Conservation (phyloP, 495 filamentous ascomycete genomes). For the Lophium mytilinum region DNA sequence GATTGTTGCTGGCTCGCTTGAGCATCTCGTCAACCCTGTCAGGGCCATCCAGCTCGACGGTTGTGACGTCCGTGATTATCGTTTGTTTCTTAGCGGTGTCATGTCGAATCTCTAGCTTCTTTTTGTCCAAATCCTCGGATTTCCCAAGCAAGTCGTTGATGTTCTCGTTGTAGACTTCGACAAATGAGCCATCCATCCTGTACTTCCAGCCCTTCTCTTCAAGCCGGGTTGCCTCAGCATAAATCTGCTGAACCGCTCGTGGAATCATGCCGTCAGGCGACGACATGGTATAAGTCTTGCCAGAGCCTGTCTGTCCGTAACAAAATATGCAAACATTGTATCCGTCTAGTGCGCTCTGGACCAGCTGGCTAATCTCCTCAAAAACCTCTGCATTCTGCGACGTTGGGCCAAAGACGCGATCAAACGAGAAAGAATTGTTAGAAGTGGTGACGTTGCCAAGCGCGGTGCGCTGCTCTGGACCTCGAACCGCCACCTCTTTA, state of each 20-base stretch:
- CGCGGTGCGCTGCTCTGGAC: slow-evolving; percentile 75
- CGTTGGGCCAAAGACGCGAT: slow-evolving; percentile 78
- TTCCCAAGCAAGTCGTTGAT: slow-evolving; percentile 85
- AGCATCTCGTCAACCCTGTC: slow-evolving; percentile 74
- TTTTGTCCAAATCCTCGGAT: slow-evolving; percentile 67
- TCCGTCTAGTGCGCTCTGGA: slow-evolving; percentile 91
- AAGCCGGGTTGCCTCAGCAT: slow-evolving; percentile 70
- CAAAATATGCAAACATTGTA: slow-evolving; percentile 99
- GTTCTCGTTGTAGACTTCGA: slow-evolving; percentile 99
- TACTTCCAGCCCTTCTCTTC: slow-evolving; percentile 92
- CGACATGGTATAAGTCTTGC: slow-evolving; percentile 96
- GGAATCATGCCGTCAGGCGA: slow-evolving; percentile 92
- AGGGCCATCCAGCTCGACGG: slow-evolving; percentile 67
- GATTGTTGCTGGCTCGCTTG: slow-evolving; percentile 67
- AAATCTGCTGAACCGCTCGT: slow-evolving; percentile 84
- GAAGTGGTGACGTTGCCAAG: slow-evolving; percentile 66
- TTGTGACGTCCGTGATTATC: slow-evolving; percentile 72
- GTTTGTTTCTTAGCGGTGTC: slow-evolving; percentile 75
- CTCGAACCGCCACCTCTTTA: slow-evolving; percentile 76
- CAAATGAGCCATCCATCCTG: slow-evolving; percentile 86
- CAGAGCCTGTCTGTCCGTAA: slow-evolving; percentile 95
- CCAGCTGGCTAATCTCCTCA: slow-evolving; percentile 92
- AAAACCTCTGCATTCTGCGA: slow-evolving; percentile 82
- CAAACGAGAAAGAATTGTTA: slow-evolving; percentile 81
- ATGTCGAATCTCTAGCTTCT: slow-evolving; percentile 88